Evolutionary conservation across 306 rosid genomes (phyloP), one percentile per base, ranked within the genome.

Genomic region (Rubus parviflorus): DNA sequence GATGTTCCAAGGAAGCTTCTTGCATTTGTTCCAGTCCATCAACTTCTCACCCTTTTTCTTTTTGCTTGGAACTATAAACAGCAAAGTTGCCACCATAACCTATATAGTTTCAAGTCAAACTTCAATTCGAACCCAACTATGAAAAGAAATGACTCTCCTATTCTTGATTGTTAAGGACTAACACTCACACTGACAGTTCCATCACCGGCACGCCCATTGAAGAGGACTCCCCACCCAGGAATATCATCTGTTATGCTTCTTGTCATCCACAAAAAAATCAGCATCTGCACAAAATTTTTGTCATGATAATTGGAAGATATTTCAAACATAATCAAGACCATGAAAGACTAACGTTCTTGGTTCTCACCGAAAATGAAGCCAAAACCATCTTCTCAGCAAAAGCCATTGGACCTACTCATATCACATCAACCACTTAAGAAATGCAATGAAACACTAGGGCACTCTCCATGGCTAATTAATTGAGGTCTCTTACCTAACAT

Each of bases 1-100:
- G 4, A 94, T 89, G 82, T 79, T 89, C 97, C 98, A 94, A 0
- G 97, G 98, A 30, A 94, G 85, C 79, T 83, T 90, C 82, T 89
- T 90, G 85, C 98, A 94, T 49, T 92, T 95, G 82, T 94, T 86
- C 98, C 97, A 94, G 72, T 83, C 88, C 97, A 94, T 92, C 64
- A 94, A 86, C 79, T 84, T 94, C 81, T 90, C 96, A 3, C 96
- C 98, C 15, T 69, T 75, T 74, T 80, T 81, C 83, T 89, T 87
- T 83, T 76, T 89, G 93, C 82, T 94, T 68, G 98, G 98, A 60
- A 92, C 85, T 88, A 91, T 88, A 86, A 92, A 94, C 71, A 94
- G 71, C 54, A 90, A 75, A 0, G 93, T 89, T 75, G 94, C 97
- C 80, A 85, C 91, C 86, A 90, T 45, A 42, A 92, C 92, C 98